These are phyloP conservation scores for Monilinia aucupariae DNA, from an alignment of 2,329 filamentous ascomycete species.

Conservation along the genomic window DNA sequence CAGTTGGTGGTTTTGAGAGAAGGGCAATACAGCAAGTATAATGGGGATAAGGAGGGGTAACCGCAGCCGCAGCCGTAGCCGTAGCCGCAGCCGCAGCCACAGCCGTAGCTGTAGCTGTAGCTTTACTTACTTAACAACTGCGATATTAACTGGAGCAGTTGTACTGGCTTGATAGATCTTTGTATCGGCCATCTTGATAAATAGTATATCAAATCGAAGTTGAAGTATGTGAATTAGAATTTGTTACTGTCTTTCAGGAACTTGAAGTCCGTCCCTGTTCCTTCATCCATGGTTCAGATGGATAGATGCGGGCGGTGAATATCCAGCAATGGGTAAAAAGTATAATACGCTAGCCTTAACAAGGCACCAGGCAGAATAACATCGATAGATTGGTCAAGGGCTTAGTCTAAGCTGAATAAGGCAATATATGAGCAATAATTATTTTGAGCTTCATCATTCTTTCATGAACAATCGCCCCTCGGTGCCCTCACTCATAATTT, in stretches of 20 bases:
- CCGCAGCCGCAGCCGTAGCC: not conserved
- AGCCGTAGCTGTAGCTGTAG: not conserved
- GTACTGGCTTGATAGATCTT: conserved; percentile 84
- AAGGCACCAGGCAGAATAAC: conserved; percentile 5
- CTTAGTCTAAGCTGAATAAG: too few relatives aligned
- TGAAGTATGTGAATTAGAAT: not conserved
- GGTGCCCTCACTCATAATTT: not conserved
- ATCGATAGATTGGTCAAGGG: too few relatives aligned
- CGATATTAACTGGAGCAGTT: conserved; percentile 95
- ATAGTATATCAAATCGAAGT: not conserved
- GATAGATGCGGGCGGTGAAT: conserved; percentile 1
- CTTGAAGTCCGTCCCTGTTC: not conserved
- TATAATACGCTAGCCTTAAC: not conserved
- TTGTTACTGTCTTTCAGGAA: not conserved
- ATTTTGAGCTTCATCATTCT: not conserved
- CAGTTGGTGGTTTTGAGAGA: conserved; percentile 21
- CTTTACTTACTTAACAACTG: too few relatives aligned
- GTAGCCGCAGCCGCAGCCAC: too few relatives aligned
- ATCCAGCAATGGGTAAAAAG: not conserved
- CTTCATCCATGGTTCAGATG: too few relatives aligned
- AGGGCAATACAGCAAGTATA: conserved; percentile 1
- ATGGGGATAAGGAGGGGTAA: conserved; percentile 14
- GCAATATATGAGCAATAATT: too few relatives aligned
- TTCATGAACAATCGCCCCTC: conserved; percentile 2
- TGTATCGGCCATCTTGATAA: conserved; percentile 32